phyloP scores from a whole-genome alignment of 2,329 filamentous ascomycete genomes.

The Beauveria bassiana region DNA sequence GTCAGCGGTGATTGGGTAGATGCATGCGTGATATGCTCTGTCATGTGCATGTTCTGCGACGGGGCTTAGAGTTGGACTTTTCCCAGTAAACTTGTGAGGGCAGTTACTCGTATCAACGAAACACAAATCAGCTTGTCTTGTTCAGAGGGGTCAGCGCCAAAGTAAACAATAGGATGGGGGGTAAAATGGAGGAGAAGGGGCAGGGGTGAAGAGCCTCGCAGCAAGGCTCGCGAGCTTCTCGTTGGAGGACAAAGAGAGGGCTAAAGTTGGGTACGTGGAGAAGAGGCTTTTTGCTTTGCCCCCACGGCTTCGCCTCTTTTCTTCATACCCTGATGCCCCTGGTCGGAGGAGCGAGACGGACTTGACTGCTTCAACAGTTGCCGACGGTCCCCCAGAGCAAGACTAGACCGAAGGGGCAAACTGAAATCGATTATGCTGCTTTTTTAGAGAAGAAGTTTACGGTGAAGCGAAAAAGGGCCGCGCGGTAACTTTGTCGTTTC shows the following conservation, averaged over 20 bases:
- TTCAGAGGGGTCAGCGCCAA: constrained; percentile 10
- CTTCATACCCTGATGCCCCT: background rate
- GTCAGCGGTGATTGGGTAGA: constrained; percentile 2
- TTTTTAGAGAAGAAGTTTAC: background rate
- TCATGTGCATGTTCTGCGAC: constrained; percentile 7
- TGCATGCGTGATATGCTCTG: constrained; percentile 3
- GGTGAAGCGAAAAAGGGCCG: background rate
- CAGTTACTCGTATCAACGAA: too few relatives aligned
- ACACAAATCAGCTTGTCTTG: too few relatives aligned
- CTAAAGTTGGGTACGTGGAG: constrained; percentile 9
- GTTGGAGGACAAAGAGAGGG: background rate
- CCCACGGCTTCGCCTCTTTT: constrained; percentile 9
- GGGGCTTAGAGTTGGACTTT: background rate
- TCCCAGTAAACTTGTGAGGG: too few relatives aligned
- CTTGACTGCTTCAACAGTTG: background rate
- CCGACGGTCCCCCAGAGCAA: background rate
- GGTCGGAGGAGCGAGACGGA: background rate
- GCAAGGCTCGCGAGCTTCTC: constrained; percentile 7
- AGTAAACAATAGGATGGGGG: constrained; percentile 9
- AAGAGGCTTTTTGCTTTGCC: constrained; percentile 10
- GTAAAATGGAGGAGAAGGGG: background rate
- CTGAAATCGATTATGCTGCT: background rate
- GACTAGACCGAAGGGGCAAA: background rate
- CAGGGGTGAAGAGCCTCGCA: background rate
- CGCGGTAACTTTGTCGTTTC: background rate